Base-by-base conservation (phyloP, 495 filamentous ascomycete genomes). In the Aspergillus diversus region DNA sequence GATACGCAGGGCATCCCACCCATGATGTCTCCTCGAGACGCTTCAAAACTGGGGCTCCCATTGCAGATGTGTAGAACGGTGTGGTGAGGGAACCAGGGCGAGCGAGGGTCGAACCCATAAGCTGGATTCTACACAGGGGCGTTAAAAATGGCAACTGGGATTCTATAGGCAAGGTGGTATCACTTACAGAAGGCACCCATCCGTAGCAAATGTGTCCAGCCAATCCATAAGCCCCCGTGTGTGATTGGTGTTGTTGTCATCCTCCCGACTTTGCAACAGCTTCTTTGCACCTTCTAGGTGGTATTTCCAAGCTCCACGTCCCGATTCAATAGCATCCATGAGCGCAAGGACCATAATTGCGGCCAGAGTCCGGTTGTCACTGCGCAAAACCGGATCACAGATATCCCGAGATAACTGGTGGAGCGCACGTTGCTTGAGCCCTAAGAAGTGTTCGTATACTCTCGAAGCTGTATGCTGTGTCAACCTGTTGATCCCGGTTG, bases 51-150 rank as follows among this genome's bases (percentile, higher is more conserved):
- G 68, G 66, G n/a, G 79, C 68, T 7, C 75, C 75, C 77, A 80
- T 78, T 55, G 69, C 58, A 5, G 71, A 66, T 59, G 77, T 73
- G 63, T 77, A 79, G 66, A 81, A 79, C 4, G 79, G 79, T 52
- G 71, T 76, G 0, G 79, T 78, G 33, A 81, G 75, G 12, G 73
- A 73, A 15, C 79, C 79, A 5, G 77, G 78, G 15, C 78, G 70
- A 5, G 77, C 78, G 17, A 81, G 78, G 2, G 79, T 81, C 16
- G 79, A 78, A 27, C 79, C 79, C 79, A 81, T 81, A 32, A 81
- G 79, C 62, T 81, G 77, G 63, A 80, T 77, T 43, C 77, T 79
- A 47, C 27, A 34, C 33, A 17, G 33, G 21, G 9, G 27, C 33
- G 37, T 15, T 52, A 60, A 59, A 9, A 13, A 39, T 17, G 27